phyloP scores from a whole-genome alignment of 2,329 filamentous ascomycete species.

The Furcasterigmium sp. region DNA sequence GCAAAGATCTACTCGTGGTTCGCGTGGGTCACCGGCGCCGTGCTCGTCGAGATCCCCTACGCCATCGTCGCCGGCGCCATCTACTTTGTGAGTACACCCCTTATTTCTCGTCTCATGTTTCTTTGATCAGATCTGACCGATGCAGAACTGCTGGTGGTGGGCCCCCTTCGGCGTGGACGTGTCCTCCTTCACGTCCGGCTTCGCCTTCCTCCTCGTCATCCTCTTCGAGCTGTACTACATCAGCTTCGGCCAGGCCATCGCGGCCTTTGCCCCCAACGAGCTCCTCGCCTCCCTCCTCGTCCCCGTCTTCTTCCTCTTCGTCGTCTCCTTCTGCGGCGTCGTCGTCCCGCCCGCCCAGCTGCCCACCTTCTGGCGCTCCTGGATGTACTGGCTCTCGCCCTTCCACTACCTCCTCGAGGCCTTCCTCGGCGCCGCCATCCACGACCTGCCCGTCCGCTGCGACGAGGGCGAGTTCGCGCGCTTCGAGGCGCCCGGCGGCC shows the following conservation, averaged over 20 bases:
- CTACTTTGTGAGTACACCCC: conserved; percentile 48
- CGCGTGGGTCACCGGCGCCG: conserved; percentile 60
- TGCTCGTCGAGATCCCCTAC: conserved; percentile 68
- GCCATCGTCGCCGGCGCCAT: conserved; percentile 58
- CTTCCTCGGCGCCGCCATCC: conserved; percentile 50
- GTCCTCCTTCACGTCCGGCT: conserved; percentile 52
- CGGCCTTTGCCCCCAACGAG: conserved; percentile 61
- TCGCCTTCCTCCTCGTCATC: conserved; percentile 58
- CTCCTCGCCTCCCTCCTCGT: conserved; percentile 61
- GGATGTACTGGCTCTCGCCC: conserved; percentile 64
- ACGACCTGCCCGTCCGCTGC: conserved; percentile 52
- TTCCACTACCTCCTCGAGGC: conserved; percentile 64
- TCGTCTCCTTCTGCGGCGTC: conserved; percentile 66
- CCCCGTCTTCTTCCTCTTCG: conserved; percentile 65
- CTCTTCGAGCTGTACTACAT: conserved; percentile 63
- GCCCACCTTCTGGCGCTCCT: conserved; percentile 57
- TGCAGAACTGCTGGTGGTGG: conserved; percentile 49
- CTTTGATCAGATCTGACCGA: too few species aligned
- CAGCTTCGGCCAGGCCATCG: conserved; percentile 63
- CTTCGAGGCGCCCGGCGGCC: conserved; percentile 53
- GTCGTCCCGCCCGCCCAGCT: conserved; percentile 56
- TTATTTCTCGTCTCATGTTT: too few species aligned
- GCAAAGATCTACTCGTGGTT: conserved; percentile 76
- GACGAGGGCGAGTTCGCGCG: conserved; percentile 50
- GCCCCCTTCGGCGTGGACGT: conserved; percentile 42